phyloP scores from a whole-genome alignment of 1,284 basidiomycete genomes.

The Crepidotus sp. region DNA sequence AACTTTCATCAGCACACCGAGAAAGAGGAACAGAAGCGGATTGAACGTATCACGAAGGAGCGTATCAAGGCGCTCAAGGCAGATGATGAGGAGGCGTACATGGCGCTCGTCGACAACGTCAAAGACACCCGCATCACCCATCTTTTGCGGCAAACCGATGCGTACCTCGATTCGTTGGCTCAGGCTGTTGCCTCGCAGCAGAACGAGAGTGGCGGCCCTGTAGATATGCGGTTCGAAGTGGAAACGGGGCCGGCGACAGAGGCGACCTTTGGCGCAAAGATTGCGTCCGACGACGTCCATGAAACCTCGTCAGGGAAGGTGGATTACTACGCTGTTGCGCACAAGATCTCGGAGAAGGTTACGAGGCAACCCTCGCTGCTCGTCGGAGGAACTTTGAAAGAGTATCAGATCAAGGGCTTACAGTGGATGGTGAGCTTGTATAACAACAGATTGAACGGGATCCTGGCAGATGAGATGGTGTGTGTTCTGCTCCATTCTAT shows the following conservation, averaged over 20 bases:
- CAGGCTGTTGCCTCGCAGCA: slow-evolving; percentile 95
- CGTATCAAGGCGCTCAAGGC: slow-evolving; percentile 97
- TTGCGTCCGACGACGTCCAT: slow-evolving; percentile 44
- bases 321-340: slow-evolving; percentile 97
- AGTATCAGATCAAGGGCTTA: slow-evolving; percentile 87
- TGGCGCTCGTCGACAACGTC: slow-evolving; percentile 98
- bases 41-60: slow-evolving; percentile 95
- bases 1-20: slow-evolving; percentile 86
- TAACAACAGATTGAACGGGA: slow-evolving; percentile 96
- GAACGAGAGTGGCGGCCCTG: slow-evolving; percentile 60
- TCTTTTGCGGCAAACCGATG: slow-evolving; percentile 88
- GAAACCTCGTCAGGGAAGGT: slow-evolving; percentile 54
- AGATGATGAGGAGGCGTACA: slow-evolving; percentile 98
- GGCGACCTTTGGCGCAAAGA: slow-evolving; percentile 83
- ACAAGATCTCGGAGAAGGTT: slow-evolving; percentile 87
- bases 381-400: slow-evolving; percentile 80
- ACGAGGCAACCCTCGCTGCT: slow-evolving; percentile 78
- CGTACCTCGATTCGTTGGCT: slow-evolving; percentile 91
- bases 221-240: slow-evolving; percentile 33
- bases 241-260: slow-evolving; percentile 78
- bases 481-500: slow-evolving; percentile 20
- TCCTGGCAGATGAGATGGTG: slow-evolving; percentile 97
- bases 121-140: slow-evolving; percentile 99
- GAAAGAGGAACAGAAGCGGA: slow-evolving; percentile 97
- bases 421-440: slow-evolving; percentile 99